Evolutionary conservation across 225 moss, liverwort and hornwort species (phyloP).

Genomic region (Lunularia cruciata): DNA sequence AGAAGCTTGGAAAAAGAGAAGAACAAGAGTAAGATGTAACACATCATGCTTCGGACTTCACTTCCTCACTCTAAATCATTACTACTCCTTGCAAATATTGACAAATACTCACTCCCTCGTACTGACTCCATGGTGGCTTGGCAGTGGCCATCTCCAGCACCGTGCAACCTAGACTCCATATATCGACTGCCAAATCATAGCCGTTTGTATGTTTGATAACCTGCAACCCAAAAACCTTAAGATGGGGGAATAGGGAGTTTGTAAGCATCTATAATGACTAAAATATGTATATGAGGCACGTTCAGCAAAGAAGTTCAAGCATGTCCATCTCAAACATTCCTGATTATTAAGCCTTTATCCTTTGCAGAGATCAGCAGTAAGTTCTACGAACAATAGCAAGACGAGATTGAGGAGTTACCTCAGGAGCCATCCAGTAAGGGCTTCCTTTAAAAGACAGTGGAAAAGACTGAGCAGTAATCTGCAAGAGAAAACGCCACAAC

Average conservation of each 20-base stretch:
- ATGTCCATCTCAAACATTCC: not conserved
- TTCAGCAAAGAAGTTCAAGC: not conserved
- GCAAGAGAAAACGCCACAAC: constrained; percentile 12
- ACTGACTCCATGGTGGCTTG: constrained; percentile 75
- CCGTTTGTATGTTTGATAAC: constrained; percentile 72
- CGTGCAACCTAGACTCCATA: constrained; percentile 98
- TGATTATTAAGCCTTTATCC: too few relatives aligned
- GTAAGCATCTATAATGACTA: not conserved
- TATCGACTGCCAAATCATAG: constrained; percentile 83
- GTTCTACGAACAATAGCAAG: not conserved
- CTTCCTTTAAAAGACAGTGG: constrained; percentile 81
- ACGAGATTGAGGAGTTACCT: constrained; percentile 40
- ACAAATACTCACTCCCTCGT: constrained; percentile 54
- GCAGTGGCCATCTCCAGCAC: constrained; percentile 95
- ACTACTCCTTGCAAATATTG: too few relatives aligned
- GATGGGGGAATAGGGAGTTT: not conserved
- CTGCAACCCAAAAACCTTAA: constrained; percentile 20
- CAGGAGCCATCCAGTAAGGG: constrained; percentile 99
- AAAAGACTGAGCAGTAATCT: constrained; percentile 52
- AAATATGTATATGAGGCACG: too few relatives aligned
- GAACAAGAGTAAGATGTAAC: too few relatives aligned
- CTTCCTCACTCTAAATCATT: too few relatives aligned
- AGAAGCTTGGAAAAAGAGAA: too few relatives aligned
- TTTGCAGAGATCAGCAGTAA: not conserved
- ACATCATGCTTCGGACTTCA: too few relatives aligned